Evolutionary conservation across 768 basidiomycete genomes (phyloP), one percentile per base, ranked within the genome.

Genomic region (Mycena metata): DNA sequence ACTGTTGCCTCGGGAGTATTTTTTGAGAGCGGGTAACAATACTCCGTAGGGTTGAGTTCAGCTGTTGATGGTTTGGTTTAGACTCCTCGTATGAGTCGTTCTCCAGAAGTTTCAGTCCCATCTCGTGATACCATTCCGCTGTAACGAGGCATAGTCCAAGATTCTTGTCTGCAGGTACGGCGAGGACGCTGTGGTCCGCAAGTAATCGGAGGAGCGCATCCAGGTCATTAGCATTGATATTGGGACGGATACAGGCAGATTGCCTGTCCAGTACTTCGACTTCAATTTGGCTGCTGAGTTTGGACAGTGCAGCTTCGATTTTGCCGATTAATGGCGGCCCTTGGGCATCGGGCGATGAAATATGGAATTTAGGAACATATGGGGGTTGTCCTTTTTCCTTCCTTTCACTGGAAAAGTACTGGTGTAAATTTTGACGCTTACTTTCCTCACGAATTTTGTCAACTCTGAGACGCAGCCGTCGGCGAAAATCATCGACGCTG

Each of bases 311-410:
- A 23, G 39, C 2, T 43, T 62, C 60, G 24, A 62, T 43, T 1
- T n/a, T 24, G 5, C 51, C 24, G 50, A 62, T 62, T 62, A 62
- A 52, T 12, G 39, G 41, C 21, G 58, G 50, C 24, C 65, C 69
- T 58, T 67, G 36, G 36, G 69, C 65, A 30, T 70, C 54, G 17
- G 69, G 69, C 3, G 11, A 8, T 10, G 60, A 35, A n/a, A 62
- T 30, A 11, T 39, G 66, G 69, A 70, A 70, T 33, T 35, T 13
- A 10, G 69, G 69, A 17, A 70, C 55, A 58, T 52, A 67, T 8
- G 16, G 35, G 26, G 66, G 52, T 23, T 54, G 51, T 16, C 62
- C 62, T 36, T 36, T 36, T 7, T 36, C 49, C 4, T 54, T 21
- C 16, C 26, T 5, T 11, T 61, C 33, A 11, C n/a, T n/a, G n/a